These are phyloP conservation scores for Leishmania lainsoni DNA, from an alignment of 208 protist species.

Conservation along the genomic window DNA sequence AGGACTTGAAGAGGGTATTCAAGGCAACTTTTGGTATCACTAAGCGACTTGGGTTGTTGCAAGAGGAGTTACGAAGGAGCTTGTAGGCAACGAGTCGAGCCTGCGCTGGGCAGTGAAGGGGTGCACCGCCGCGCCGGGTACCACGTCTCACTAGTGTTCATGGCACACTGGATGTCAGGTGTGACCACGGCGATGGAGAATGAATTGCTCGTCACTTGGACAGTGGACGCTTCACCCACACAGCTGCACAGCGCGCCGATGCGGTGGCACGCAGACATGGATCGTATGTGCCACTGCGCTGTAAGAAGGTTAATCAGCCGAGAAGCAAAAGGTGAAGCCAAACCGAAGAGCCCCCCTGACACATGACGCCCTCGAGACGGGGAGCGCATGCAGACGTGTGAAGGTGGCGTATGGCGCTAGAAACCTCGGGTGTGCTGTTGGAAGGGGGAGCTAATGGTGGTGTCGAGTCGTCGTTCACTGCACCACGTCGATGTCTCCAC, in stretches of 20 bases:
- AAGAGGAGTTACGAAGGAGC: constrained; percentile 66
- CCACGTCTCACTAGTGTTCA: not conserved
- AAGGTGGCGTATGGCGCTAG: not conserved
- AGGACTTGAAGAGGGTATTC: constrained; percentile 76
- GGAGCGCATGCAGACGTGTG: not conserved
- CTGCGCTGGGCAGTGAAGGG: not conserved
- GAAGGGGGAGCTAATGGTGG: not conserved
- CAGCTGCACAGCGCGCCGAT: not conserved
- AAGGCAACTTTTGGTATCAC: constrained; percentile 82
- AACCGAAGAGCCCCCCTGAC: not conserved
- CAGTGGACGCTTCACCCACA: not conserved
- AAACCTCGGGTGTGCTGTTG: not conserved
- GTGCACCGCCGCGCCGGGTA: not conserved
- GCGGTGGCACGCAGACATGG: not conserved
- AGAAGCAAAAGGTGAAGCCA: not conserved
- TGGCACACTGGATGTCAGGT: too few relatives aligned
- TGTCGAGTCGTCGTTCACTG: not conserved
- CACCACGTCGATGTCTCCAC: not conserved
- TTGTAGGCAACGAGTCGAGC: constrained; percentile 12
- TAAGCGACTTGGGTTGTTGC: constrained; percentile 78
- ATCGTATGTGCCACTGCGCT: not conserved
- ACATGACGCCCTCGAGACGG: not conserved
- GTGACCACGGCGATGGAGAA: not conserved
- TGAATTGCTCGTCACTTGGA: not conserved
- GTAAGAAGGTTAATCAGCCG: not conserved